Percentiles rank a stretch among this genome's conserved stretches.
Conservation (phyloP, 371 early-diverging fungal species). For the Mucor piriformis region DNA sequence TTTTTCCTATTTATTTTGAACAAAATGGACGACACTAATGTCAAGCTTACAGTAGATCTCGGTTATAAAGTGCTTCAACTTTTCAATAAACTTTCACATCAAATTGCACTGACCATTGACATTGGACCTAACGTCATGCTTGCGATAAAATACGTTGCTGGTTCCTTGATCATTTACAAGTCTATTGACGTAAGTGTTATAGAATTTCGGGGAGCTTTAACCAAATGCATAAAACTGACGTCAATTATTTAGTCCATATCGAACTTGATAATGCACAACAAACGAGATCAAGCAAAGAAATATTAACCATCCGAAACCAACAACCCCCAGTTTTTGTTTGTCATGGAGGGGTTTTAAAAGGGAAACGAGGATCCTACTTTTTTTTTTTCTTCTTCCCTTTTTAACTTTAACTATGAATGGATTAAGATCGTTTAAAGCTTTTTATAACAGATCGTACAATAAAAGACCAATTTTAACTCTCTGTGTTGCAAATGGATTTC, state of each 20-base stretch:
- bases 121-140: slow-evolving; percentile 21
- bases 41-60: slow-evolving; percentile 24
- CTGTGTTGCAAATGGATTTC: slow-evolving; percentile 69
- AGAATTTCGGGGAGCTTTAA: neutral
- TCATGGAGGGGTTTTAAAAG: slow-evolving; percentile 2
- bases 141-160: slow-evolving; percentile 17
- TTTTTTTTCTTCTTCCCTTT: neutral
- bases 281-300: slow-evolving; percentile 1
- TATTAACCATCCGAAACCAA: slow-evolving; percentile 2
- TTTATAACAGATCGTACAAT: slow-evolving; percentile 54
- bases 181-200: slow-evolving; percentile 28
- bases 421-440: slow-evolving; percentile 31
- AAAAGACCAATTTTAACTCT: slow-evolving; percentile 70
- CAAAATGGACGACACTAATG: slow-evolving; percentile 26
- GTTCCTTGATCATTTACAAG: slow-evolving; percentile 19
- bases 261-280: neutral
- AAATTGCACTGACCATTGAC: slow-evolving; percentile 12
- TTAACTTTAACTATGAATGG: slow-evolving; percentile 26
- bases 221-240: slow-evolving; percentile 11
- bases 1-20: neutral
- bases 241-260: slow-evolving; percentile 12
- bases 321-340: neutral
- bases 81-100: slow-evolving; percentile 14
- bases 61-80: slow-evolving; percentile 11
- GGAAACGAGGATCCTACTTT: neutral